Conservation (phyloP, 768 basidiomycete genomes). For the Lactifluus subvellereus region DNA sequence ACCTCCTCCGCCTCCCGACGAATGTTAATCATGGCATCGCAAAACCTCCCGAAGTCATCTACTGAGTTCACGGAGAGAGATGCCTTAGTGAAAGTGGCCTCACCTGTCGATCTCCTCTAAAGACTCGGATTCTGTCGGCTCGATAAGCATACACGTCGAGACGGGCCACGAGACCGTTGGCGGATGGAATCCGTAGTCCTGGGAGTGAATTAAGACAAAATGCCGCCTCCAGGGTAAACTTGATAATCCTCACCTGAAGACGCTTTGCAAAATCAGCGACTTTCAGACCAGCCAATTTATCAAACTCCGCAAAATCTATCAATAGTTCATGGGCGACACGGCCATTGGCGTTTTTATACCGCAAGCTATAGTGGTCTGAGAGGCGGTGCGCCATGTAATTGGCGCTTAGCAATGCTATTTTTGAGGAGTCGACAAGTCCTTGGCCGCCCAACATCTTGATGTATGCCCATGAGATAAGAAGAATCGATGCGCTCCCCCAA, state of each 20-base stretch:
- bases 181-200: conserved; percentile 93
- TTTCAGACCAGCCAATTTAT: conserved; percentile 82
- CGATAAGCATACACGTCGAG: conserved; percentile 94
- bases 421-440: conserved; percentile 81
- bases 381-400: conserved; percentile 96
- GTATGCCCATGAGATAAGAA: conserved; percentile 97
- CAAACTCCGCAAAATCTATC: conserved; percentile 94
- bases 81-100: conserved; percentile 12
- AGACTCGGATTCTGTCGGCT: conserved; percentile 95
- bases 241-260: conserved; percentile 53
- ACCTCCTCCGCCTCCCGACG: conserved; percentile 88
- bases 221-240: background rate
- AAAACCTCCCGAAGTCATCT: conserved; percentile 54
- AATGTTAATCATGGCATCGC: conserved; percentile 97
- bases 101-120: conserved; percentile 88
- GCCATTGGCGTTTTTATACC: conserved; percentile 86
- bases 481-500: conserved; percentile 91
- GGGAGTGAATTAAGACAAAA: background rate
- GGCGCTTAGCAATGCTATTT: conserved; percentile 85
- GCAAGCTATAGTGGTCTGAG: conserved; percentile 73
- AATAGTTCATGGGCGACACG: conserved; percentile 94
- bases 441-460: conserved; percentile 99
- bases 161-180: conserved; percentile 99
- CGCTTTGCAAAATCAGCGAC: conserved; percentile 97
- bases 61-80: background rate